These are phyloP conservation scores for Rhodofomes roseus DNA, from an alignment of 1,284 basidiomycete species.

Conservation along the genomic window DNA sequence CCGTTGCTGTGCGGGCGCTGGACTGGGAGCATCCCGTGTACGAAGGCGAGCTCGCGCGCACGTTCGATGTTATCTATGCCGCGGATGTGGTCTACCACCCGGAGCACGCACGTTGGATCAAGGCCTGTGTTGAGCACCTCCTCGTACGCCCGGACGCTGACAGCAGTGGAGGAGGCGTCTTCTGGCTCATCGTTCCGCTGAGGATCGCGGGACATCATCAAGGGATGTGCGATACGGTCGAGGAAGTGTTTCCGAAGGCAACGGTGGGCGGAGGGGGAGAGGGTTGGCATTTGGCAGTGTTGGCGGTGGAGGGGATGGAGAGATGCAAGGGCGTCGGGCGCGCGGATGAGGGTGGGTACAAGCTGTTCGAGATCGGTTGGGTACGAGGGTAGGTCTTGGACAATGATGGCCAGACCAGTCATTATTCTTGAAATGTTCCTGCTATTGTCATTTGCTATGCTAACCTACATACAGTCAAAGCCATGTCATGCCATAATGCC, in stretches of 20 bases:
- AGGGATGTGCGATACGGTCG: slow-evolving; percentile 55
- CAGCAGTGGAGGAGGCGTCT: slow-evolving; percentile 37
- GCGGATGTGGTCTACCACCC: slow-evolving; percentile 52
- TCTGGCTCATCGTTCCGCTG: slow-evolving; percentile 71
- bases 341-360: slow-evolving; percentile 68
- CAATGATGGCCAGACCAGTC: neutral
- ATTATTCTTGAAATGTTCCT: neutral
- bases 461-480: neutral
- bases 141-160: slow-evolving; percentile 37
- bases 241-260: slow-evolving; percentile 46
- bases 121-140: slow-evolving; percentile 47
- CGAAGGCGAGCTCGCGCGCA: slow-evolving; percentile 52
- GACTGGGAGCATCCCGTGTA: slow-evolving; percentile 57
- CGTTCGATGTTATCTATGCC: slow-evolving; percentile 55
- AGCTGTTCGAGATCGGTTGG: slow-evolving; percentile 69
- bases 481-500: neutral
- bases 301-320: slow-evolving; percentile 41
- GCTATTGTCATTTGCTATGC: neutral
- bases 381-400: slow-evolving; percentile 2
- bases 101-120: slow-evolving; percentile 65
- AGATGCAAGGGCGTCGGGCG: slow-evolving; percentile 53
- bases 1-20: slow-evolving; percentile 44
- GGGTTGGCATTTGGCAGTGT: slow-evolving; percentile 34
- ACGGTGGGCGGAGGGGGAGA: neutral
- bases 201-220: slow-evolving; percentile 67